Conservation (phyloP, 139 green algal genomes). For the Chlamydomonas sphaeroides region DNA sequence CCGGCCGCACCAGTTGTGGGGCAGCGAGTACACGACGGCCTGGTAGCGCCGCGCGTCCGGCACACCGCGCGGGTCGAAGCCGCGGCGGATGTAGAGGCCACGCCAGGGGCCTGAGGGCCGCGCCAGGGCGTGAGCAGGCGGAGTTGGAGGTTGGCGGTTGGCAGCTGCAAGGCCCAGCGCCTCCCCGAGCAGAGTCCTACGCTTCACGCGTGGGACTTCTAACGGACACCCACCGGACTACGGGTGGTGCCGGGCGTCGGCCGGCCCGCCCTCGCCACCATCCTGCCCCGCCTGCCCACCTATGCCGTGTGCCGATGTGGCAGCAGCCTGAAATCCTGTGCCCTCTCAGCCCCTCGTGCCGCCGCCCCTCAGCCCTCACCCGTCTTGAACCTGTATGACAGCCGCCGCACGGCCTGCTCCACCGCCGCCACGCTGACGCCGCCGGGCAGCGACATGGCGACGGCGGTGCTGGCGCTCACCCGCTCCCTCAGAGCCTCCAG, state of each 20-base stretch:
- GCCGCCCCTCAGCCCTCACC: too few relatives aligned
- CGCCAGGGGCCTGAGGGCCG: conserved; percentile 45
- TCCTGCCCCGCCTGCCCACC: neutral
- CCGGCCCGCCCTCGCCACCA: too few relatives aligned
- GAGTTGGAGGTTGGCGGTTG: too few relatives aligned
- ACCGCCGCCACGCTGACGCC: neutral
- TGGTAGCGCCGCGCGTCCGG: conserved; percentile 27
- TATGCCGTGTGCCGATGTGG: neutral
- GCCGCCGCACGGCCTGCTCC: conserved; percentile 28
- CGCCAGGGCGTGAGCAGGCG: too few relatives aligned
- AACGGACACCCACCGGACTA: too few relatives aligned
- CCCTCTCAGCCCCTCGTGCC: too few relatives aligned
- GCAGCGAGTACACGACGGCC: conserved; percentile 36
- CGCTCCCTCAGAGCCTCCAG: conserved; percentile 36
- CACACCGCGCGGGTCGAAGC: conserved; percentile 35
- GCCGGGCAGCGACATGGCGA: neutral
- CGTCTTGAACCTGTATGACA: conserved; percentile 52
- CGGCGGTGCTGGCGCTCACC: neutral
- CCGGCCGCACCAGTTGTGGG: conserved; percentile 36
- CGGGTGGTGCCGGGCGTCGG: too few relatives aligned
- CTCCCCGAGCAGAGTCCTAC: too few relatives aligned
- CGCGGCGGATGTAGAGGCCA: conserved; percentile 33
- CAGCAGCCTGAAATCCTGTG: too few relatives aligned
- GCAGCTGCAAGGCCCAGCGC: too few relatives aligned
- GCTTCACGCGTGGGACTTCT: too few relatives aligned